Evolutionary conservation across 148 eudicot genomes (phyloP).

Genomic region (Diospyros kaki): DNA sequence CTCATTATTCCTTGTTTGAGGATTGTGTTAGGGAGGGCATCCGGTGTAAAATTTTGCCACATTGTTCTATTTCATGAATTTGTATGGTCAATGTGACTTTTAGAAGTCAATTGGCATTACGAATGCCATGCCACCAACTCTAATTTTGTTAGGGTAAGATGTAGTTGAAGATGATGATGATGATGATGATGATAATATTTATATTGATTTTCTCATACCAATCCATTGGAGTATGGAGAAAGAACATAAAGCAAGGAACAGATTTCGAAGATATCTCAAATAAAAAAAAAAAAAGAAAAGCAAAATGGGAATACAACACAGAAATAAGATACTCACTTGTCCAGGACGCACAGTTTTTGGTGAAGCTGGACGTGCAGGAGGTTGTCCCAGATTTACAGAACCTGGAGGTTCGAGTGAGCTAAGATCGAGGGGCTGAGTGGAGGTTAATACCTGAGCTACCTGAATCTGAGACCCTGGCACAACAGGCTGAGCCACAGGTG

Average conservation of each 20-base stretch:
- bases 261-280: background rate
- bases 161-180: too few species aligned
- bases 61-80: too few species aligned
- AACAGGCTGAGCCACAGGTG: slow-evolving; percentile 44
- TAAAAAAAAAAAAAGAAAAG: background rate
- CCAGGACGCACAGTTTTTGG: slow-evolving; percentile 92
- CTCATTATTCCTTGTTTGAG: too few species aligned
- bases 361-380: slow-evolving; percentile 53
- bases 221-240: background rate
- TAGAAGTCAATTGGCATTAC: too few species aligned
- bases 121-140: too few species aligned
- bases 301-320: background rate
- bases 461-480: slow-evolving; percentile 50
- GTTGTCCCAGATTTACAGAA: slow-evolving; percentile 39
- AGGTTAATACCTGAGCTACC: slow-evolving; percentile 28
- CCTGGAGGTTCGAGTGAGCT: slow-evolving; percentile 71
- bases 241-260: background rate
- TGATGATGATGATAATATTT: too few species aligned
- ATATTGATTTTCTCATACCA: background rate
- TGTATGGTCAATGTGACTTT: too few species aligned
- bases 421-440: slow-evolving; percentile 88
- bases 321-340: slow-evolving; percentile 40
- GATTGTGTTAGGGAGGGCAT: too few species aligned
- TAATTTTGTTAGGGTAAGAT: too few species aligned
- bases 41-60: too few species aligned